A percentile compares a stretch with the other conserved stretches of the same genome.
Conservation (phyloP, 2,329 filamentous ascomycete species). For the Penicillium sp. region DNA sequence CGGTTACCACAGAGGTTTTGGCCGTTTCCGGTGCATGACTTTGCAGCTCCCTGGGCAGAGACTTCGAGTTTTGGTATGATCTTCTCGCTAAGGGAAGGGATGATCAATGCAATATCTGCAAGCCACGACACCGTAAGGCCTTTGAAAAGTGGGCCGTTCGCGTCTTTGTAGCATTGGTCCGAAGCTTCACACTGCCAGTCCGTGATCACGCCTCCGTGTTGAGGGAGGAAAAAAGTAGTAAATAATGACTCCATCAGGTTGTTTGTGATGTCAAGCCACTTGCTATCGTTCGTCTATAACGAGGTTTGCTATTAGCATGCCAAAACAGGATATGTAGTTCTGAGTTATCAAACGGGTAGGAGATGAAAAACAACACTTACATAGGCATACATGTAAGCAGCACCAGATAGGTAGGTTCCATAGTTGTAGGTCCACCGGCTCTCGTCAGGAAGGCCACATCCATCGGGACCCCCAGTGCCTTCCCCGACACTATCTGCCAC, state of each 20-base stretch:
- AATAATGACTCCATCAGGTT: background rate
- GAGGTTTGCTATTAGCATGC: background rate
- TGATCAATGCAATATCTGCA: background rate
- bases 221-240: background rate
- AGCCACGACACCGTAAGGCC: background rate
- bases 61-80: too few species aligned
- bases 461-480: slow-evolving; percentile 48
- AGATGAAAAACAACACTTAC: background rate
- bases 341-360: background rate
- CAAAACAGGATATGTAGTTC: background rate
- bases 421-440: slow-evolving; percentile 65
- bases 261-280: background rate
- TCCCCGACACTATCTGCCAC: slow-evolving; percentile 58
- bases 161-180: background rate
- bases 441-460: slow-evolving; percentile 62
- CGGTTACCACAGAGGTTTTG: too few species aligned
- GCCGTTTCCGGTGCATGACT: too few species aligned
- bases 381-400: slow-evolving; percentile 65
- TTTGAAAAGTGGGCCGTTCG: background rate
- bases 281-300: background rate
- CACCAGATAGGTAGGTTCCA: slow-evolving; percentile 57
- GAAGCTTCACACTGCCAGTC: background rate
- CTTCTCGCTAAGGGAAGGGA: background rate
- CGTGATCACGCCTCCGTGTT: background rate
- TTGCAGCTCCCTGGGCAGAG: too few species aligned